Evolutionary conservation across 345 rosid genomes (phyloP).

Genomic region (Brassica carinata): DNA sequence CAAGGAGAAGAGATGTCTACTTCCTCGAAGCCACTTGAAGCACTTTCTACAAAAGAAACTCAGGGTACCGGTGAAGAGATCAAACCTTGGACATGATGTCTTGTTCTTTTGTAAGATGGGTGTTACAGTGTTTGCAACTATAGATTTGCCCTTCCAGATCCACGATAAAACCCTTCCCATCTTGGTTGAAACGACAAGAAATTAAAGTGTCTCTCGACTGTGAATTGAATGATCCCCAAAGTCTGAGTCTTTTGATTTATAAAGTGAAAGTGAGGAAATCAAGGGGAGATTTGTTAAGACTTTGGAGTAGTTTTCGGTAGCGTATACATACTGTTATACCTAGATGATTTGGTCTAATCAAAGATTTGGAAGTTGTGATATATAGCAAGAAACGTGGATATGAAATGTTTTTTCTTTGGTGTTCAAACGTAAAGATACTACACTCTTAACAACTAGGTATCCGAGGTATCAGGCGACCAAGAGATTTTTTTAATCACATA

Average conservation of each 20-base stretch:
- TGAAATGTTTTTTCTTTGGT: not conserved
- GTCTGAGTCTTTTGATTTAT: slow-evolving; percentile 11
- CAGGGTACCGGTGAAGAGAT: too few species aligned
- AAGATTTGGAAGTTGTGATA: slow-evolving; percentile 21
- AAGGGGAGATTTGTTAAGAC: slow-evolving; percentile 14
- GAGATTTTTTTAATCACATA: not conserved
- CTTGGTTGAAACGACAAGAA: not conserved
- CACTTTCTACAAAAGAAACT: too few species aligned
- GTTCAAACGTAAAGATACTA: not conserved
- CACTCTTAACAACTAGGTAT: not conserved
- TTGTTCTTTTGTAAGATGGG: slow-evolving; percentile 53
- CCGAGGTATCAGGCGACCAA: slow-evolving; percentile 8
- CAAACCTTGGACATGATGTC: slow-evolving; percentile 69
- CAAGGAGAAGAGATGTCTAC: too few species aligned
- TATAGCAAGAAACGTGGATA: slow-evolving; percentile 26
- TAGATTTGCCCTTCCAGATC: slow-evolving; percentile 56
- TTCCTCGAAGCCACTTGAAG: too few species aligned
- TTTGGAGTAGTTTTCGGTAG: slow-evolving; percentile 7
- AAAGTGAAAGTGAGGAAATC: slow-evolving; percentile 9
- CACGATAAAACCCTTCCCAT: slow-evolving; percentile 73
- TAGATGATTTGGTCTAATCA: slow-evolving; percentile 20
- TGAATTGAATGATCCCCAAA: not conserved
- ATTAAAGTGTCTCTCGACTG: not conserved
- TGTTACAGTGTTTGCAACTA: slow-evolving; percentile 66
- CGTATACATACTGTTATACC: slow-evolving; percentile 15